Evolutionary conservation across 352 stramenopile genomes (phyloP).

Genomic region (Pilasporangium apinafurcum): DNA sequence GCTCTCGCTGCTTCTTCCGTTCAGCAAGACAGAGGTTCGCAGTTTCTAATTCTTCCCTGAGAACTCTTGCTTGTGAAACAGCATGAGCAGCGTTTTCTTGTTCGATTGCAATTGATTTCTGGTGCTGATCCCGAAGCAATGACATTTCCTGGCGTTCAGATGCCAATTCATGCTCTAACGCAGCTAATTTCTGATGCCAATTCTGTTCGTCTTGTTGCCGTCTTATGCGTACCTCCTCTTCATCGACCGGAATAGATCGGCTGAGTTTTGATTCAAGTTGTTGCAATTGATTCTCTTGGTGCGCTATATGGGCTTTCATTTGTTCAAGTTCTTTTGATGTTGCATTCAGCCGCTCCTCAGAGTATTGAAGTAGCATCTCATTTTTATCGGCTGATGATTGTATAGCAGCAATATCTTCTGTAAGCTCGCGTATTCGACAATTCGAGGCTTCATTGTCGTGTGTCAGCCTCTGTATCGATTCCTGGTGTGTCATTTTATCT

Average conservation of each 20-base stretch:
- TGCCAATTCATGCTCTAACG: conserved; percentile 43
- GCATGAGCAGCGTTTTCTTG: conserved; percentile 40
- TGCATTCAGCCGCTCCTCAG: conserved; percentile 11
- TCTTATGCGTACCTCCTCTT: conserved; percentile 31
- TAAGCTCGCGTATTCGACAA: background rate
- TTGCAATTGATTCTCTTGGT: conserved; percentile 39
- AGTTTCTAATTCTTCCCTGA: conserved; percentile 49
- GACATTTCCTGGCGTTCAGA: conserved; percentile 28
- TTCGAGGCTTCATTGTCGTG: background rate
- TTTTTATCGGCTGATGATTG: background rate
- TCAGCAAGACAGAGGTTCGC: conserved; percentile 71
- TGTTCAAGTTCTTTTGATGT: conserved; percentile 25
- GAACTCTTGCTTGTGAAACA: conserved; percentile 21
- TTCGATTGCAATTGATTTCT: conserved; percentile 21
- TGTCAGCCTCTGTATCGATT: background rate
- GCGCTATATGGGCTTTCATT: conserved; percentile 13
- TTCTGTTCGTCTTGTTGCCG: conserved; percentile 37
- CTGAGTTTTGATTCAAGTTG: conserved; percentile 44
- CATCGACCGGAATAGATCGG: conserved; percentile 35
- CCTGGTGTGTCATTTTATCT: background rate
- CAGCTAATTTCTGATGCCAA: conserved; percentile 55
- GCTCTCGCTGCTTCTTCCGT: conserved; percentile 54
- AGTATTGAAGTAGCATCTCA: conserved; percentile 11
- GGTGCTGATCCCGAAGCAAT: conserved; percentile 33
- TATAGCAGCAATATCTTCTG: background rate